These are phyloP conservation scores for Penicillium angulare DNA, from an alignment of 495 filamentous ascomycete genomes.

Conservation along the genomic window DNA sequence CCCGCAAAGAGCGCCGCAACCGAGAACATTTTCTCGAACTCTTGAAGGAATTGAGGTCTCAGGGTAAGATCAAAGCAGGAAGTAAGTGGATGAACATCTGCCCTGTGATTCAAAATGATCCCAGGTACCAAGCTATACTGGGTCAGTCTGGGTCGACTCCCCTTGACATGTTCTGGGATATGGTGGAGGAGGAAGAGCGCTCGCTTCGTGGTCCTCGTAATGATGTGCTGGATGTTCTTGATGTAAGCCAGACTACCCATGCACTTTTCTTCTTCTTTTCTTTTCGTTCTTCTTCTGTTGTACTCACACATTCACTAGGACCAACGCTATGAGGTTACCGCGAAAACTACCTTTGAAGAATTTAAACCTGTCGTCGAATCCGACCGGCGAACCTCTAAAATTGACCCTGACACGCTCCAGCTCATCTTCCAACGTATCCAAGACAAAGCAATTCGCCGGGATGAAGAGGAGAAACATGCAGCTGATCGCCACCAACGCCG, in stretches of 20 bases:
- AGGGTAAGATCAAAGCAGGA: conserved; percentile 85
- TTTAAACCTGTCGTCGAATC: conserved; percentile 73
- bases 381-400: conserved; percentile 81
- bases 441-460: conserved; percentile 71
- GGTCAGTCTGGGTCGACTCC: conserved; percentile 86
- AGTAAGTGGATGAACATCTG: conserved; percentile 86
- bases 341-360: conserved; percentile 83
- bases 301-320: conserved; percentile 54
- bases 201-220: conserved; percentile 77
- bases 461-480: conserved; percentile 81
- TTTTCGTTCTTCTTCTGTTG: neutral
- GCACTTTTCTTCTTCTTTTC: neutral
- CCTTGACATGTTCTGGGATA: conserved; percentile 96
- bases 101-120: conserved; percentile 74
- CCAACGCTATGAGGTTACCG: conserved; percentile 83
- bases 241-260: conserved; percentile 54
- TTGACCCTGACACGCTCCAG: conserved; percentile 69
- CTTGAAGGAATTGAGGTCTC: conserved; percentile 67
- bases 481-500: conserved; percentile 83
- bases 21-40: conserved; percentile 76
- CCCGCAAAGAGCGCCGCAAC: conserved; percentile 78
- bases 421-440: conserved; percentile 85
- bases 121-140: conserved; percentile 79
- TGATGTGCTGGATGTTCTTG: conserved; percentile 84
- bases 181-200: conserved; percentile 89